Percentiles rank a stretch among this genome's conserved stretches.
These are phyloP conservation scores for Mucor ambiguus DNA, from an alignment of 371 early-diverging fungal genomes.

Conservation along the genomic window DNA sequence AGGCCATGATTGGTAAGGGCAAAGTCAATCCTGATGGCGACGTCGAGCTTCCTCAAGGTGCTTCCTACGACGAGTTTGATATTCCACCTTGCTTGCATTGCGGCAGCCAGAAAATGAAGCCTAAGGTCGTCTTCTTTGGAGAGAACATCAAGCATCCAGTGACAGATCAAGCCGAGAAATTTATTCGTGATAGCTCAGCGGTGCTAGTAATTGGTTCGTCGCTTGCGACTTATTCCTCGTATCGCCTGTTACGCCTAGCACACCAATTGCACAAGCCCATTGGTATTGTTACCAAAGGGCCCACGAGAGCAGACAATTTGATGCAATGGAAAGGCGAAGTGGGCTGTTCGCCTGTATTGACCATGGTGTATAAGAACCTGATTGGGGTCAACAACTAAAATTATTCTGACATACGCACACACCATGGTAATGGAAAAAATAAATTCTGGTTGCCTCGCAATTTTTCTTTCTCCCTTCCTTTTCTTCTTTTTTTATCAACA, in stretches of 20 bases:
- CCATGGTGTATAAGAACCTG: constrained; percentile 19
- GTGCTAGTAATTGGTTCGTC: constrained; percentile 83
- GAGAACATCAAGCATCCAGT: constrained; percentile 71
- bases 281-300: constrained; percentile 74
- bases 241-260: constrained; percentile 70
- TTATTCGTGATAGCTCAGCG: constrained; percentile 59
- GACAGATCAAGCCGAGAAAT: constrained; percentile 52
- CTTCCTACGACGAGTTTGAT: constrained; percentile 66
- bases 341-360: constrained; percentile 40
- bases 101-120: constrained; percentile 61
- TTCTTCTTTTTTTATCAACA: neutral
- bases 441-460: neutral
- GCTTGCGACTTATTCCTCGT: constrained; percentile 82
- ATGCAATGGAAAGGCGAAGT: constrained; percentile 63
- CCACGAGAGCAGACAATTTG: constrained; percentile 73
- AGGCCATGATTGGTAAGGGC: constrained; percentile 14
- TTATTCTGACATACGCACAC: neutral
- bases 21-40: constrained; percentile 91
- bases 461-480: neutral
- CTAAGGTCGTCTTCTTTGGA: constrained; percentile 87
- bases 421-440: constrained; percentile 4
- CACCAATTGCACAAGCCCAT: constrained; percentile 62
- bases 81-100: constrained; percentile 78
- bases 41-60: constrained; percentile 63
- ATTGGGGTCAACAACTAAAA: neutral